Evolutionary conservation across 305 asterid species (phyloP).

Genomic region (Solanum hybrid): DNA sequence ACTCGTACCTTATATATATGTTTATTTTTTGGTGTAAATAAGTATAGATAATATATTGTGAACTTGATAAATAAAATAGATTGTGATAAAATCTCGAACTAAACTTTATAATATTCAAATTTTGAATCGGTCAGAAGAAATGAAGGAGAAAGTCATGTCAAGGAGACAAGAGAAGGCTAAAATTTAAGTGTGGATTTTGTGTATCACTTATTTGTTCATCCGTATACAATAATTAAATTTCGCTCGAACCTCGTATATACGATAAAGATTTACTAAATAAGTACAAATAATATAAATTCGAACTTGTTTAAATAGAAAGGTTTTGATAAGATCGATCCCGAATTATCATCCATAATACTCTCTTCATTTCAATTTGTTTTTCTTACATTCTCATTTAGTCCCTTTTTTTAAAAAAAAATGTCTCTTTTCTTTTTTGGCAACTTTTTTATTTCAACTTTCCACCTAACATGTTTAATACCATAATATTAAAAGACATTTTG

Average conservation of each 20-base stretch:
- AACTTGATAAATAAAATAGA: not conserved
- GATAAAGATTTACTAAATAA: not conserved
- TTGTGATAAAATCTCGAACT: not conserved
- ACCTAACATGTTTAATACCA: accelerated
- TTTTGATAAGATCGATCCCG: not conserved
- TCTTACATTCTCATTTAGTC: not conserved
- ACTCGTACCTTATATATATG: too few relatives aligned
- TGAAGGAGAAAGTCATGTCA: not conserved
- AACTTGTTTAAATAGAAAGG: not conserved
- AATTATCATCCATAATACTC: not conserved
- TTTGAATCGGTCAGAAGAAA: not conserved
- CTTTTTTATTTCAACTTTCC: not conserved
- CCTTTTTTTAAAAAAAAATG: not conserved
- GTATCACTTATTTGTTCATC: not conserved
- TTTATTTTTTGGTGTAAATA: too few relatives aligned
- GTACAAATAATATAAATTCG: not conserved
- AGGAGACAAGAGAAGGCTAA: not conserved
- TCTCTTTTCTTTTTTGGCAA: not conserved
- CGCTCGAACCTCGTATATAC: not conserved
- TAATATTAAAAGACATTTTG: not conserved
- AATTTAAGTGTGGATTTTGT: not conserved
- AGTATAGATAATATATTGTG: not conserved
- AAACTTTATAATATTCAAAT: not conserved
- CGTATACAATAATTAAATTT: not conserved
- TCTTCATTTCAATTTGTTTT: accelerated